phyloP scores from a whole-genome alignment of 2,329 filamentous ascomycete genomes.

The Tolypocladium ovalisporum region DNA sequence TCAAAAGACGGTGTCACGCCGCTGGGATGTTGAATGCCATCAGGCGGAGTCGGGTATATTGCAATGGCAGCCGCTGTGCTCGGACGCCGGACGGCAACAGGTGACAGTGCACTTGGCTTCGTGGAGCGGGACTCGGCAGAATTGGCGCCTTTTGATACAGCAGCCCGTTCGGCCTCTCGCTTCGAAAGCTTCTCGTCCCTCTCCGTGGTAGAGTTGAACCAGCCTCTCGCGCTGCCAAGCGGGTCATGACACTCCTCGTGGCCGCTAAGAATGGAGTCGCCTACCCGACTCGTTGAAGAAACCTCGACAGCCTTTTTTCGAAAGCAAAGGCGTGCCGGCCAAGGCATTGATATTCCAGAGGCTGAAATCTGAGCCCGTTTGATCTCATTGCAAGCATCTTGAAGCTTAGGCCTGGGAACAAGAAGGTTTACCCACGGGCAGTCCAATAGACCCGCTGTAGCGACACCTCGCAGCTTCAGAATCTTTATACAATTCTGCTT shows the following conservation, averaged over 20 bases:
- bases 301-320: slow-evolving; percentile 33
- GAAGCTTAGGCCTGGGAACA: slow-evolving; percentile 31
- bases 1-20: slow-evolving; percentile 48
- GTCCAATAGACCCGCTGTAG: slow-evolving; percentile 28
- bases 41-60: slow-evolving; percentile 64
- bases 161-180: slow-evolving; percentile 40
- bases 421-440: slow-evolving; percentile 41
- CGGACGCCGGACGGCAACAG: slow-evolving; percentile 37
- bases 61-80: slow-evolving; percentile 36
- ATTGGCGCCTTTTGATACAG: slow-evolving; percentile 28
- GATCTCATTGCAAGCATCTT: slow-evolving; percentile 29
- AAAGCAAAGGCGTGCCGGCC: slow-evolving; percentile 44
- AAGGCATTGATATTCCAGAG: slow-evolving; percentile 32
- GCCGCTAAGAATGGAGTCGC: slow-evolving; percentile 25
- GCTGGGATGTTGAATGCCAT: slow-evolving; percentile 44
- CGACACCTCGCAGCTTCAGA: slow-evolving; percentile 38
- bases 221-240: slow-evolving; percentile 34
- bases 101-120: slow-evolving; percentile 38
- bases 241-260: slow-evolving; percentile 36
- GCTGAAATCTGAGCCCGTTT: slow-evolving; percentile 26
- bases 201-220: slow-evolving; percentile 33
- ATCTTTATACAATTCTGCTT: slow-evolving; percentile 38
- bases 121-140: slow-evolving; percentile 30
- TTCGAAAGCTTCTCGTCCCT: slow-evolving; percentile 35
- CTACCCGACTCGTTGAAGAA: slow-evolving; percentile 25